These are phyloP conservation scores for Artemisia argyi DNA, from an alignment of 129 eudicot species.

Conservation along the genomic window DNA sequence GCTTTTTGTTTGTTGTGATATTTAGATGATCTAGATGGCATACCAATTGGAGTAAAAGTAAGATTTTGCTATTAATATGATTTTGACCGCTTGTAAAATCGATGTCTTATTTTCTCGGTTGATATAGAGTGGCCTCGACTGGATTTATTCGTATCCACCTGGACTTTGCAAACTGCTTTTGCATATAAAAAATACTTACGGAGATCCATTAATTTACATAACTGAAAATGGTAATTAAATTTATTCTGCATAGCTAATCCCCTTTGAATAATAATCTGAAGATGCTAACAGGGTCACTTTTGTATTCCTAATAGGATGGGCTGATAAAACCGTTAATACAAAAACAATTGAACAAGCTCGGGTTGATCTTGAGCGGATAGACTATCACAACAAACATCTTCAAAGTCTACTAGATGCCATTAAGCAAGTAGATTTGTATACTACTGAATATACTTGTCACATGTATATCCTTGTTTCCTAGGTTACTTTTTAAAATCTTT, in stretches of 20 bases:
- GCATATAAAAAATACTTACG: constrained; percentile 28
- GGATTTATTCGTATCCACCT: constrained; percentile 37
- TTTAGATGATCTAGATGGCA: constrained; percentile 15
- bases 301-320: constrained; percentile 26
- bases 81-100: background rate
- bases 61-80: background rate
- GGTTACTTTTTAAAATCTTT: background rate
- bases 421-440: constrained; percentile 20
- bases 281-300: constrained; percentile 7
- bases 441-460: background rate
- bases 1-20: background rate
- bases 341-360: constrained; percentile 32
- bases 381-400: constrained; percentile 26
- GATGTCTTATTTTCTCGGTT: background rate
- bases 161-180: constrained; percentile 33
- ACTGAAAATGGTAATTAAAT: constrained; percentile 44
- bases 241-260: background rate
- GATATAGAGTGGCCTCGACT: constrained; percentile 31
- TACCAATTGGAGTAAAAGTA: constrained; percentile 21
- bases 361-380: constrained; percentile 29
- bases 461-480: background rate
- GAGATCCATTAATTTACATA: constrained; percentile 36
- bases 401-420: constrained; percentile 28
- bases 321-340: constrained; percentile 15
- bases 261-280: background rate